These are phyloP conservation scores for Hyphopichia wangnamkhiaoensis DNA, from an alignment of 1,139 yeast species.

Conservation along the genomic window DNA sequence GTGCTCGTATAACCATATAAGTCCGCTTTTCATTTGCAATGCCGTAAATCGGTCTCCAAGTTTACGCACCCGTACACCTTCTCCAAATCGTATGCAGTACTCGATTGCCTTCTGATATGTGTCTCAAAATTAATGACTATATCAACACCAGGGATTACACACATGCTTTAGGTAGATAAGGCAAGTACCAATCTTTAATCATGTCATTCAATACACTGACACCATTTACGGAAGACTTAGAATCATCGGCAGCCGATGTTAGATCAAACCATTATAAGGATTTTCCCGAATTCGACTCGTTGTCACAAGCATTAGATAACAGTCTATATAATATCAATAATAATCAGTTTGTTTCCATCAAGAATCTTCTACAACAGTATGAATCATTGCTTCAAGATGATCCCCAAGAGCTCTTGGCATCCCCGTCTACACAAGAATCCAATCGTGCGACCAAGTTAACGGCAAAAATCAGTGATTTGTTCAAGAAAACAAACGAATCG, in stretches of 20 bases:
- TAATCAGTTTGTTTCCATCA: constrained; percentile 25
- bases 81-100: not conserved
- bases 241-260: constrained; percentile 11
- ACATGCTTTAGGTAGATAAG: too few species aligned
- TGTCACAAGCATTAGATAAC: constrained; percentile 35
- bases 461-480: constrained; percentile 19
- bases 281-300: constrained; percentile 43
- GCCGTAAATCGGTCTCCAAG: too few species aligned
- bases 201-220: constrained; percentile 6
- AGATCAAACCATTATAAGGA: constrained; percentile 32
- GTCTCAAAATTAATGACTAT: too few species aligned
- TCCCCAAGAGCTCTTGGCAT: constrained; percentile 6
- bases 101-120: too few species aligned
- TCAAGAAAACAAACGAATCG: constrained; percentile 29
- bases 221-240: constrained; percentile 1
- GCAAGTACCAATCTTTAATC: too few species aligned
- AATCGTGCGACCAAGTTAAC: constrained; percentile 17
- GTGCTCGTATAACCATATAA: too few species aligned
- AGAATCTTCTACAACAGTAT: constrained; percentile 22
- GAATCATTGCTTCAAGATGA: constrained; percentile 15
- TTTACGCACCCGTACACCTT: not conserved
- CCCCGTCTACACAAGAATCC: constrained; percentile 9
- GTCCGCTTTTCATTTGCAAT: too few species aligned
- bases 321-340: constrained; percentile 33
- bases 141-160: too few species aligned